Base-by-base conservation (phyloP, 1,284 basidiomycete species). In the Trichosporon sp. region DNA sequence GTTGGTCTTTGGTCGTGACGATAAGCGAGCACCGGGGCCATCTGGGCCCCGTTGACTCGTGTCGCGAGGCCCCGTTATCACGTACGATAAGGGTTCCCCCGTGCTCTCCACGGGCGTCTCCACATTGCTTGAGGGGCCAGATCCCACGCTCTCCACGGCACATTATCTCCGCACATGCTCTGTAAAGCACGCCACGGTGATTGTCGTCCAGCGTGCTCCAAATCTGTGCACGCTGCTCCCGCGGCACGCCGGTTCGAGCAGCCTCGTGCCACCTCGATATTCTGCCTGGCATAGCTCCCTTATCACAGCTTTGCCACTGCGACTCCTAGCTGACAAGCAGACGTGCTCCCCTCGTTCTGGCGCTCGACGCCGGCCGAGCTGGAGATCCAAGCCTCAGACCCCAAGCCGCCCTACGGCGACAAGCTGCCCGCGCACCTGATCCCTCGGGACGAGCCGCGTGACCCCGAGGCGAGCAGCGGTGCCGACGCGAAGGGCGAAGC, bases 341-440 rank as follows among this genome's bases (percentile, higher is more conserved):
- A 69, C 62, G 66, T 77, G 3, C 70, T 78, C 1, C 77, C 75
- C 6, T 35, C 65, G 0, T 74, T 74, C 66, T 77, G 75, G 75
- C 69, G 72, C 44, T 68, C 73, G 47, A 67, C 69, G 0, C 25
- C 35, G 0, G 44, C 38, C 3, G 71, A 72, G 27, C 68, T 62
- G 9, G 27, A 31, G 3, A 60, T 23, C 27, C 42, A 34, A 2
- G 23, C 56, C 21, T 23, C 18, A 3, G 68, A 70, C 65, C 71
- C 71, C 1, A 35, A 35, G 9, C 38, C 62, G 23, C 71, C 71
- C 1, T 66, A 63, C 68, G 32, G 64, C 7, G 47, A 25, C 27
- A n/a, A 15, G 5, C 25, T 53, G 29, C 21, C 47, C 47, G 31
- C 21, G 29, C 27, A 31, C 29, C 27, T 60, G 56, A 29, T 29